phyloP scores from a whole-genome alignment of 495 filamentous ascomycete genomes.

The Penicillium psychrofluorescens region DNA sequence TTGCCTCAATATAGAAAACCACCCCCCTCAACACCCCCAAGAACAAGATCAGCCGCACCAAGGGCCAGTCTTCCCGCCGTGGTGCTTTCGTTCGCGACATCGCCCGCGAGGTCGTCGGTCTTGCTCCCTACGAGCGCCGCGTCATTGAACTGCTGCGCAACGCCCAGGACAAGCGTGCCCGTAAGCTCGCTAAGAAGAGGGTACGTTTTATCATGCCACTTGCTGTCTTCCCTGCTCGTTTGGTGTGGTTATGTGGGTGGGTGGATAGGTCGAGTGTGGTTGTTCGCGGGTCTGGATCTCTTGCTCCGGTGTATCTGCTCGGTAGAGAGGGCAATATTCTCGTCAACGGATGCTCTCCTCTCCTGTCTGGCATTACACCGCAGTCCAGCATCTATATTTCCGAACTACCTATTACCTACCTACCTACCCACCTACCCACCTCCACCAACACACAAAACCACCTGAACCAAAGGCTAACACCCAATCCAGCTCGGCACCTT shows the following conservation, averaged over 20 bases:
- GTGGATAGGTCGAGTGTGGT: too few species aligned
- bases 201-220: constrained; percentile 41
- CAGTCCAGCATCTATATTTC: too few species aligned
- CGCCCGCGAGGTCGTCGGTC: constrained; percentile 86
- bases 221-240: not conserved
- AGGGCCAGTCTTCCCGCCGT: constrained; percentile 86
- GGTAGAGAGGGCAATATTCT: too few species aligned
- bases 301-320: not conserved
- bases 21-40: constrained; percentile 74
- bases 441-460: not conserved
- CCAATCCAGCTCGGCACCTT: constrained; percentile 79
- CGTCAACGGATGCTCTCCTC: too few species aligned
- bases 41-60: constrained; percentile 78
- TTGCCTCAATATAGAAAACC: constrained; percentile 66
- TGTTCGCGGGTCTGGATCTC: not conserved
- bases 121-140: constrained; percentile 95
- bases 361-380: too few species aligned
- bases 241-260: not conserved
- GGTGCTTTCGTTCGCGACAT: constrained; percentile 91
- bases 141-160: constrained; percentile 98
- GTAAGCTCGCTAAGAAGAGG: constrained; percentile 99
- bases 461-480: constrained; percentile 10
- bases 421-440: not conserved
- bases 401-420: too few species aligned
- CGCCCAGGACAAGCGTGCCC: constrained; percentile 97